Evolutionary conservation across 2,329 filamentous ascomycete species (phyloP).

Genomic region (Pestalotiopsis sp.): DNA sequence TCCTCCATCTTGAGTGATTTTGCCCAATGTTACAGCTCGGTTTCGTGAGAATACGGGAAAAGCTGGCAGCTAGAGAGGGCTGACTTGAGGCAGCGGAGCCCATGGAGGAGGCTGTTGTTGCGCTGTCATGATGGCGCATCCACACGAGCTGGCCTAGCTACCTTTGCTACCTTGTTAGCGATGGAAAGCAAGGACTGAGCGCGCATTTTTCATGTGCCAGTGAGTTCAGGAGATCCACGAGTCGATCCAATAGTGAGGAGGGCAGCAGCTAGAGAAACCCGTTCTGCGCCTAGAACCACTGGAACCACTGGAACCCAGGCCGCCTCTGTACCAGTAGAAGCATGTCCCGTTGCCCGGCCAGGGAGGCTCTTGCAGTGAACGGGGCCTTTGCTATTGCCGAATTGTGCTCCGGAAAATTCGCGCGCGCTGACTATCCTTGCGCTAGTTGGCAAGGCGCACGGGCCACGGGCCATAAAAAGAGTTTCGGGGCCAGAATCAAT

Average conservation of each 20-base stretch:
- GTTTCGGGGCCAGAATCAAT: constrained; percentile 1
- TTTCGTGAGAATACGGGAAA: neutral
- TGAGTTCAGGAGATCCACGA: neutral
- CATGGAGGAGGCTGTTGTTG: neutral
- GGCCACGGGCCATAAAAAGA: neutral
- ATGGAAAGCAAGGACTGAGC: neutral
- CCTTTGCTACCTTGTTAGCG: neutral
- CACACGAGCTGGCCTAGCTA: neutral
- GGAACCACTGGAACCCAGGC: neutral
- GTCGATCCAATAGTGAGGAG: neutral
- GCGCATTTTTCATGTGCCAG: neutral
- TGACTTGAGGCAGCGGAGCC: neutral
- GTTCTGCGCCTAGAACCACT: neutral
- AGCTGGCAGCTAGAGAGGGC: neutral
- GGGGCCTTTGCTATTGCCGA: neutral
- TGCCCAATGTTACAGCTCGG: neutral
- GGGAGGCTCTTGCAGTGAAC: neutral
- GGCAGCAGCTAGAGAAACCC: neutral
- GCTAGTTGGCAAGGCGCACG: neutral
- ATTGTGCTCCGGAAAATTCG: neutral
- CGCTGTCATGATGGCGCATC: neutral
- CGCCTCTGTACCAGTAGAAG: neutral
- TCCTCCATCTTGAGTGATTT: neutral
- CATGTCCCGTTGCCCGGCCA: neutral
- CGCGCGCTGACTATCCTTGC: neutral